Evolutionary conservation across 768 basidiomycete genomes (phyloP).

Genomic region (Russula earlei): DNA sequence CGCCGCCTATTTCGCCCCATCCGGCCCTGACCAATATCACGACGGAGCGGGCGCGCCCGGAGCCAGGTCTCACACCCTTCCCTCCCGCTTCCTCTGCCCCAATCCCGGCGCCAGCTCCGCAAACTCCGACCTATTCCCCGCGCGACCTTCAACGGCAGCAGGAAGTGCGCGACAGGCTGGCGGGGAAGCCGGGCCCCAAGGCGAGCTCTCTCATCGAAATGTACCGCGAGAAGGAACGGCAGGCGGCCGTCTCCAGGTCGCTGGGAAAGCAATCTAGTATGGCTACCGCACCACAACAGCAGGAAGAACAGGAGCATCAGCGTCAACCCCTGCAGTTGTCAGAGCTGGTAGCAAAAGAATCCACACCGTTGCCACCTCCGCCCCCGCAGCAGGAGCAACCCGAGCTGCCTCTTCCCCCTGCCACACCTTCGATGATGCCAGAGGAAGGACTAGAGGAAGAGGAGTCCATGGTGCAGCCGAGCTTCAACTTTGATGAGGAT

Average conservation of each 20-base stretch:
- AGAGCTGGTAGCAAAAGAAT: background rate
- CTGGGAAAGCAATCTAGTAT: constrained; percentile 23
- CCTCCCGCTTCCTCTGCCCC: background rate
- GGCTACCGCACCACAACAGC: background rate
- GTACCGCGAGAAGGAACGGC: constrained; percentile 61
- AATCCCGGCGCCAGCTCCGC: background rate
- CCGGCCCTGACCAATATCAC: background rate
- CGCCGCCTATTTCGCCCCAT: background rate
- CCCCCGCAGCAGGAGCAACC: constrained; percentile 20
- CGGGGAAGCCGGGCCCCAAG: constrained; percentile 33
- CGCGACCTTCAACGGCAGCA: constrained; percentile 6
- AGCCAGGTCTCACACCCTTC: background rate
- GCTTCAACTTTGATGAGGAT: constrained; percentile 27
- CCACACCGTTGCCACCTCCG: constrained; percentile 9
- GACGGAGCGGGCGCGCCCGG: background rate
- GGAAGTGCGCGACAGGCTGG: constrained; percentile 7
- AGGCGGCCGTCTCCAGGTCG: constrained; percentile 25
- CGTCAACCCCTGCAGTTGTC: background rate
- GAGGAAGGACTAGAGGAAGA: background rate
- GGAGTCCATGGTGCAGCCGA: constrained; percentile 30
- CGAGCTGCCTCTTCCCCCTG: background rate
- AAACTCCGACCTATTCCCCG: background rate
- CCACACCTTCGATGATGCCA: background rate
- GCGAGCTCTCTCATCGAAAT: constrained; percentile 77
- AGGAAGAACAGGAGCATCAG: background rate